Percentiles rank a stretch among this genome's conserved stretches.
These are phyloP conservation scores for Sugiyamaella boreocaroliniensis DNA, from an alignment of 805 yeast species.

Conservation along the genomic window DNA sequence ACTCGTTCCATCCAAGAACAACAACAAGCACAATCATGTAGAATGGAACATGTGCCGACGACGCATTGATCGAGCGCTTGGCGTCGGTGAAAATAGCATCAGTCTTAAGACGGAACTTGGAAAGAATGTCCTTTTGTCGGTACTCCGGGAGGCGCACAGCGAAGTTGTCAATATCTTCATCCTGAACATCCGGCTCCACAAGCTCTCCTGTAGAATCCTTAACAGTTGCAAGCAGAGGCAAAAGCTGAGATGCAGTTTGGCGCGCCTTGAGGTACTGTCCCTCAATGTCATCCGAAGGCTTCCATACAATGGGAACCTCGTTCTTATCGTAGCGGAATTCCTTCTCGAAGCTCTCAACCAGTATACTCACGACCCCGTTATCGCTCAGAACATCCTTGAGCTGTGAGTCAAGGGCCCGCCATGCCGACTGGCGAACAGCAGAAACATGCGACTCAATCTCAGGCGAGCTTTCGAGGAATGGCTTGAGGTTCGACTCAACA, in stretches of 20 bases:
- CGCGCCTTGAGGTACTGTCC: constrained; percentile 54
- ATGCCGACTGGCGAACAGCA: constrained; percentile 49
- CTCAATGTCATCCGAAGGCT: constrained; percentile 66
- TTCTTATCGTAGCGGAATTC: constrained; percentile 74
- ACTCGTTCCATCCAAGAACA: constrained; percentile 92
- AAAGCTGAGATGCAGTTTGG: constrained; percentile 45
- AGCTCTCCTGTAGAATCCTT: constrained; percentile 41
- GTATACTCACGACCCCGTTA: constrained; percentile 55
- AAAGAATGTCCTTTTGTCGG: constrained; percentile 51
- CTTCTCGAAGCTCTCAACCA: constrained; percentile 79
- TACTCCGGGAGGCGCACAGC: constrained; percentile 50
- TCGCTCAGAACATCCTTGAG: constrained; percentile 57
- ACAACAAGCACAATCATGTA: constrained; percentile 69
- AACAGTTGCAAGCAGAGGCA: constrained; percentile 58
- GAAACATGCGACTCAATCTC: constrained; percentile 27
- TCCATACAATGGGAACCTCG: constrained; percentile 80
- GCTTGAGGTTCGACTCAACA: constrained; percentile 26
- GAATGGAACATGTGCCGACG: constrained; percentile 73
- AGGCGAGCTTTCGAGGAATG: not conserved
- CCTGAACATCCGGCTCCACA: constrained; percentile 51
- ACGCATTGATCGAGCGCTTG: constrained; percentile 74
- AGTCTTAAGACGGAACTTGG: constrained; percentile 63
- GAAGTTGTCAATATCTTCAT: constrained; percentile 36
- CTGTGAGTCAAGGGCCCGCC: constrained; percentile 56
- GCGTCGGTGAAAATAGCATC: constrained; percentile 82